Evolutionary conservation across 306 rosid species (phyloP), one percentile per base, ranked within the genome.

Genomic region (Hylodesmum podocarpum): DNA sequence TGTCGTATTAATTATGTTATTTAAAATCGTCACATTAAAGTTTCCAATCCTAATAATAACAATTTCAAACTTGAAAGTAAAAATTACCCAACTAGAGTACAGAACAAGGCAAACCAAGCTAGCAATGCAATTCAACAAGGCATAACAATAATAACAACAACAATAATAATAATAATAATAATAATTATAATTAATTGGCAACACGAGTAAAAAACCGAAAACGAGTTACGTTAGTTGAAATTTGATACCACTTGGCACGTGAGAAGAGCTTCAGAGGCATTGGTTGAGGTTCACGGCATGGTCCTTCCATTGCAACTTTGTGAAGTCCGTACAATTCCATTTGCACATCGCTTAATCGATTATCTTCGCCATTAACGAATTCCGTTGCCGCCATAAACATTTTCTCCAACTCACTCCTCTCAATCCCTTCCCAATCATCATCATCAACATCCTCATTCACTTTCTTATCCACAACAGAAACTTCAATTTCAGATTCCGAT

Each of bases 381-480:
- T 85, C 84, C 67, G 89, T 73, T 34, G 93, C 93, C 61, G 40
- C 77, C 67, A 77, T 59, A 63, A 88, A 92, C 73, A 13, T 83
- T 31, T 84, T 84, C 57, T 92, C 96, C 83, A 86, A 33, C 66
- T 90, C 97, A 41, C 87, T 89, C 71, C 88, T 90, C 78, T 92
- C 96, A 40, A 92, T 83, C 47, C 96, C 97, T 81, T 92, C 97
- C 97, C 97, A 92, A 40, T 87, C 97, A 61, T 92, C 96, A 21
- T 91, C 92, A 3, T 87, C 97, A 5, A 82, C 87, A 8, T 83
- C 87, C 2, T 33, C 70, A 9, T 83, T 34, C 63, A 24, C 43
- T 54, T 14, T 76, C 87, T 58, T 54, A 25, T n/a, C 82, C 6
- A 18, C 65, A 54, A 11, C 29, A 19, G 80, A 13, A 73, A 59